Percentiles rank a stretch among this genome's conserved stretches.
Conservation (phyloP, 805 yeast species). For the Teunomyces kruisii region DNA sequence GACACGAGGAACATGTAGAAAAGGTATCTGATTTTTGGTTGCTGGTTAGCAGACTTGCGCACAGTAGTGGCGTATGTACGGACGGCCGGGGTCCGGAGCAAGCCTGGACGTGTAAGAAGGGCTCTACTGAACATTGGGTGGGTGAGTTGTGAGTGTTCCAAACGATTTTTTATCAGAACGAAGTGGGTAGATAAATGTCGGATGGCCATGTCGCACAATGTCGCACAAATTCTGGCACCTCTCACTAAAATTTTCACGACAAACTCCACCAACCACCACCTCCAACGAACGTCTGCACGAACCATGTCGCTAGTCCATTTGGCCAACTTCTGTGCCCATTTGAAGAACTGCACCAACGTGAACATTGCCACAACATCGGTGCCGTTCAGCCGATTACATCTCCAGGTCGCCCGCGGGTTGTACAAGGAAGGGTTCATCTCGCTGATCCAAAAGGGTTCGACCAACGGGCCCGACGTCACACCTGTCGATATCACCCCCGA, state of each 20-base stretch:
- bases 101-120: conserved; percentile 2
- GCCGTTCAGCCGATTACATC: conserved; percentile 79
- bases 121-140: conserved; percentile 1
- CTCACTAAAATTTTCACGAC: neutral
- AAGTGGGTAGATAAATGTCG: neutral
- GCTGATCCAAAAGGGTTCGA: conserved; percentile 80
- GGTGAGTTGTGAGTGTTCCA: neutral
- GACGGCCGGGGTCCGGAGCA: conserved; percentile 1
- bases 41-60: conserved; percentile 6
- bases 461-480: conserved; percentile 75
- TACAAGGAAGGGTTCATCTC: conserved; percentile 90
- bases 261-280: neutral
- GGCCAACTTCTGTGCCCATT: conserved; percentile 82
- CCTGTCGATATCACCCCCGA: conserved; percentile 82
- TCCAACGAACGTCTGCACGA: neutral
- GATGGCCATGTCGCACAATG: neutral
- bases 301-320: conserved; percentile 82
- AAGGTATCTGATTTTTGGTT: conserved; percentile 37
- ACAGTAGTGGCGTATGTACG: conserved; percentile 6
- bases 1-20: conserved; percentile 35
- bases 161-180: no score
- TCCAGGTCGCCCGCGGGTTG: conserved; percentile 79
- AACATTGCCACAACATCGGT: conserved; percentile 71
- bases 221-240: neutral
- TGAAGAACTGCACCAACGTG: conserved; percentile 83